Percentiles rank a stretch among this genome's conserved stretches.
phyloP scores from a whole-genome alignment of 164 flowering plant genomes.

The Berberis thunbergii region DNA sequence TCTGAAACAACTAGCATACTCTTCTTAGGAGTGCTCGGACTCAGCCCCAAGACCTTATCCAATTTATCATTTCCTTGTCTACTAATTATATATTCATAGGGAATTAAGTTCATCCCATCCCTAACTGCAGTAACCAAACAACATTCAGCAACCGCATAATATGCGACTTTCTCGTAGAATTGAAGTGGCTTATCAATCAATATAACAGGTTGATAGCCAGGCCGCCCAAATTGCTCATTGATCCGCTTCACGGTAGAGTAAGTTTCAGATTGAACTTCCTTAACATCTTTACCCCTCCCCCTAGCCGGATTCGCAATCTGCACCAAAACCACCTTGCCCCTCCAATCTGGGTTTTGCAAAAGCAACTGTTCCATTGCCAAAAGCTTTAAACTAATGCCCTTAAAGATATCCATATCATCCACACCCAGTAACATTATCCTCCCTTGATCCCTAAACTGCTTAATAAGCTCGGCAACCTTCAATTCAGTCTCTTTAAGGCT shows the following conservation, averaged over 20 bases:
- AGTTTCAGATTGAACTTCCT: conserved; percentile 13
- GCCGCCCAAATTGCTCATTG: conserved; percentile 11
- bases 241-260: conserved; percentile 12
- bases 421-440: conserved; percentile 14
- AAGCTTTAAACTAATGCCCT: conserved; percentile 15
- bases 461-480: conserved; percentile 7
- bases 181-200: conserved; percentile 14
- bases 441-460: conserved; percentile 5
- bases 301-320: conserved; percentile 20
- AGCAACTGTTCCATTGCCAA: conserved; percentile 19
- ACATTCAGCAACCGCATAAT: conserved; percentile 15
- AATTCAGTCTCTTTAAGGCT: conserved; percentile 6
- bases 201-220: conserved; percentile 11
- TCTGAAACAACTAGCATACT: conserved; percentile 7
- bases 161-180: conserved; percentile 12
- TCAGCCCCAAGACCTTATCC: background rate
- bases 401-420: conserved; percentile 18
- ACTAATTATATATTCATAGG: conserved; percentile 2
- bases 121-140: conserved; percentile 17
- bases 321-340: conserved; percentile 16
- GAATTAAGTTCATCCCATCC: conserved; percentile 7
- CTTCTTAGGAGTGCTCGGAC: background rate
- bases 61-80: conserved; percentile 2
- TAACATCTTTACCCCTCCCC: conserved; percentile 14
- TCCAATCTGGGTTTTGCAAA: conserved; percentile 8